phyloP scores from a whole-genome alignment of 192 early-diverging fungal genomes.

The Haplosporangium gracile region DNA sequence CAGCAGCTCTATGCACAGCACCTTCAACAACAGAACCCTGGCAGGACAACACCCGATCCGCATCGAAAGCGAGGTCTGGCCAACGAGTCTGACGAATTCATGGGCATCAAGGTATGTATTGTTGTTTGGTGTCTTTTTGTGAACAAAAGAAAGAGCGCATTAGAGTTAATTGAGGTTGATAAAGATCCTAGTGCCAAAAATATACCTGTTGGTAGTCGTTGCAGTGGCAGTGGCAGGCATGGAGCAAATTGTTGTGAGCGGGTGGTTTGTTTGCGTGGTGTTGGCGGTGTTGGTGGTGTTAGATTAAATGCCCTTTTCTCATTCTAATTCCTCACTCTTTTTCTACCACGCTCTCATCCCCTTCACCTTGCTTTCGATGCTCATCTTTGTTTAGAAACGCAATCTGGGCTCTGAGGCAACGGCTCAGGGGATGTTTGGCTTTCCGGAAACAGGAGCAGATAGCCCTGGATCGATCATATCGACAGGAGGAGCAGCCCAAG shows the following conservation, averaged over 20 bases:
- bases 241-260: conserved; percentile 5
- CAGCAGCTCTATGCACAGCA: conserved; percentile 29
- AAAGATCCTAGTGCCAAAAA: conserved; percentile 25
- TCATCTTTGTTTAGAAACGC: conserved; percentile 41
- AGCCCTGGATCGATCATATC: conserved; percentile 33
- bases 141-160: background rate
- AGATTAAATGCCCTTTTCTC: background rate
- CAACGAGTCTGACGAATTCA: conserved; percentile 34
- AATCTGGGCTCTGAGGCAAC: conserved; percentile 40
- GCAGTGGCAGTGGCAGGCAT: background rate
- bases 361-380: background rate
- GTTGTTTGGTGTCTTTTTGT: background rate
- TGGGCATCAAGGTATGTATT: conserved; percentile 32
- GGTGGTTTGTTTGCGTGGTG: background rate
- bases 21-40: conserved; percentile 13
- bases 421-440: conserved; percentile 25
- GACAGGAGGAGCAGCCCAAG: background rate
- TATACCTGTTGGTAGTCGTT: background rate
- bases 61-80: conserved; percentile 39
- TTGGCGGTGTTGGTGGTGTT: background rate
- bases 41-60: background rate
- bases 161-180: background rate
- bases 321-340: background rate
- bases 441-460: conserved; percentile 25
- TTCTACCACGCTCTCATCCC: background rate